These are phyloP conservation scores for Trichoderma gamsii DNA, from an alignment of 495 filamentous ascomycete genomes.

Conservation along the genomic window DNA sequence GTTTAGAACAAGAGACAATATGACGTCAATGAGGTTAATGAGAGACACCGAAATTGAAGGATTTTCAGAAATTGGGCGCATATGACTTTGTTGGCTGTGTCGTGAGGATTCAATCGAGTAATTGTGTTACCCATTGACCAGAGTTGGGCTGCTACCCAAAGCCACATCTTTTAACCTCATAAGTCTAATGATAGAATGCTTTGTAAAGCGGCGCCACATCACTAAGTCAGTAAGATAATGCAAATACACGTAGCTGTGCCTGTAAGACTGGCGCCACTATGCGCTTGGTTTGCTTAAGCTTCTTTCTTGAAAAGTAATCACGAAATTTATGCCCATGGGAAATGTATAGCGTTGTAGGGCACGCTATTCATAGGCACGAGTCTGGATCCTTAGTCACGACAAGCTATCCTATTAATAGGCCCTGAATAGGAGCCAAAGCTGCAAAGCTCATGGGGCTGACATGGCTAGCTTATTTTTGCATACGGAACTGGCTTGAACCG, in stretches of 20 bases:
- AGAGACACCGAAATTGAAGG: too few relatives aligned
- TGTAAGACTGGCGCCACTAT: not conserved
- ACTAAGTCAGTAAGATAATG: not conserved
- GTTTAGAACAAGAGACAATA: not conserved
- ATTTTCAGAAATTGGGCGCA: too few relatives aligned
- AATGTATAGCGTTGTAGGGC: not conserved
- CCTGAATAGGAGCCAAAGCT: not conserved
- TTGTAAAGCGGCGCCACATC: not conserved
- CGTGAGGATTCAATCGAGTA: too few relatives aligned
- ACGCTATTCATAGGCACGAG: not conserved
- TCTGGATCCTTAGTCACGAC: not conserved
- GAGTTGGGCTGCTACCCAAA: not conserved
- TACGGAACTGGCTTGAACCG: not conserved
- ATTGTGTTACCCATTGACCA: too few relatives aligned
- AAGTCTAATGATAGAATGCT: not conserved
- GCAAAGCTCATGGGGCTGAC: not conserved
- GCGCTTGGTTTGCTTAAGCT: not conserved
- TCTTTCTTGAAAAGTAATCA: not conserved
- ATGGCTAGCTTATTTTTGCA: not conserved
- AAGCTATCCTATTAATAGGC: not conserved
- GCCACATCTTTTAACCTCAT: not conserved
- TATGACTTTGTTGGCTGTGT: too few relatives aligned
- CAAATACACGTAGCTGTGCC: not conserved
- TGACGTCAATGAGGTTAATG: too few relatives aligned
- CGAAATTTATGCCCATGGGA: not conserved